A percentile compares a stretch with the other conserved stretches of the same genome.
Evolutionary conservation across 2,329 filamentous ascomycete genomes (phyloP).

Genomic region (Microsporum audouinii): DNA sequence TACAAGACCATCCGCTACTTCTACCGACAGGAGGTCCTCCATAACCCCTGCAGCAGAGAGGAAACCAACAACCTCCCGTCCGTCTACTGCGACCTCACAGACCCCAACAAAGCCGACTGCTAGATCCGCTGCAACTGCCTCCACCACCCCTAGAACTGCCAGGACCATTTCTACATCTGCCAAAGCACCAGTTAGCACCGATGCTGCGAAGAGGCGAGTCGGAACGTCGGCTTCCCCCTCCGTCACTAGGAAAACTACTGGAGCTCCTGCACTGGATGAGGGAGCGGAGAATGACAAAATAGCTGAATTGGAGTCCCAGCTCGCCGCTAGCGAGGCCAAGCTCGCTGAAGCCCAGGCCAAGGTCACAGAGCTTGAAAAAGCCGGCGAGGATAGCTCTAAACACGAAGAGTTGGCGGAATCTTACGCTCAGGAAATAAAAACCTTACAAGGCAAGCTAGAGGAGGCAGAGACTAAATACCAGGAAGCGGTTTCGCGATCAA

Average conservation of each 20-base stretch:
- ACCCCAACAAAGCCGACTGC: constrained; percentile 24
- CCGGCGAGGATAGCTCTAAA: constrained; percentile 9
- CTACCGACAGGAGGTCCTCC: constrained; percentile 29
- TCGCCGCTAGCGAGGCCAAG: constrained; percentile 15
- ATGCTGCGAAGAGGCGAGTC: constrained; percentile 8
- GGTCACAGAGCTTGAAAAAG: constrained; percentile 9
- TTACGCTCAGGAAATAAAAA: constrained; percentile 13
- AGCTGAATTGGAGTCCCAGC: constrained; percentile 11
- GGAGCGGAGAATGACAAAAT: constrained; percentile 13
- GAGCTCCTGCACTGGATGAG: constrained; percentile 7
- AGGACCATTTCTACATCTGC: constrained; percentile 8
- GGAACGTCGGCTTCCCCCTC: constrained; percentile 6
- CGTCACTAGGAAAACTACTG: constrained; percentile 15
- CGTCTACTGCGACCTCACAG: constrained; percentile 22
- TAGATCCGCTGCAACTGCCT: constrained; percentile 15
- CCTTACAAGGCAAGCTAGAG: constrained; percentile 26
- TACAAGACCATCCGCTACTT: constrained; percentile 23
- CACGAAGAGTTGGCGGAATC: constrained; percentile 11
- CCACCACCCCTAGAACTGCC: constrained; percentile 13
- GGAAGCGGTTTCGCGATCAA: constrained; percentile 27
- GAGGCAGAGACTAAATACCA: constrained; percentile 29
- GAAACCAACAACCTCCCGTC: constrained; percentile 21
- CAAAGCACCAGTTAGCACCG: constrained; percentile 7
- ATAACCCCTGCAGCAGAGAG: constrained; percentile 26
- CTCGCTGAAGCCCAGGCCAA: constrained; percentile 12